Conservation (phyloP, 495 filamentous ascomycete species). For the Aspergillus avenaceus region DNA sequence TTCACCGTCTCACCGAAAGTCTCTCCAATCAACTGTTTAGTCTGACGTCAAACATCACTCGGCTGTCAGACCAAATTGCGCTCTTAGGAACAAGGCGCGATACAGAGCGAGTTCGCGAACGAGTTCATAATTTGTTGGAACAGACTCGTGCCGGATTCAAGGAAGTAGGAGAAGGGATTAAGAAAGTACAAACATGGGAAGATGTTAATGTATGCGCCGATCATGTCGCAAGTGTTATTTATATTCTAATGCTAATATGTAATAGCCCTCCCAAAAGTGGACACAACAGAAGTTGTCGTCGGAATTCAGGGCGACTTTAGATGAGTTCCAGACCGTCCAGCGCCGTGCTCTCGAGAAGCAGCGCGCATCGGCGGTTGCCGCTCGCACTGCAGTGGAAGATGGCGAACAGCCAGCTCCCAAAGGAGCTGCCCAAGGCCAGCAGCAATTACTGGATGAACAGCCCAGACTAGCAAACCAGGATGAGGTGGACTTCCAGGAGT, state of each 20-base stretch:
- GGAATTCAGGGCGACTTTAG: constrained; percentile 81
- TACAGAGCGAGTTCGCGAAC: constrained; percentile 83
- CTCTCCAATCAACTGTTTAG: constrained; percentile 83
- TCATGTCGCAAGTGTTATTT: constrained; percentile 10
- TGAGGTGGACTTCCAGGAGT: constrained; percentile 97
- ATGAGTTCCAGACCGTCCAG: constrained; percentile 88
- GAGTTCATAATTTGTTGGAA: constrained; percentile 80
- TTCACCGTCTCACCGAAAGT: constrained; percentile 71
- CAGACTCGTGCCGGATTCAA: constrained; percentile 86
- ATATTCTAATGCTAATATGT: constrained; percentile 7
- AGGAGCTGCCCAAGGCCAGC: constrained; percentile 43
- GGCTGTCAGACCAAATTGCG: constrained; percentile 72
- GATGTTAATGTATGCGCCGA: constrained; percentile 83
- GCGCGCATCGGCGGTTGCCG: constrained; percentile 76
- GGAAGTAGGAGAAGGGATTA: constrained; percentile 86
- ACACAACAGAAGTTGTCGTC: constrained; percentile 90
- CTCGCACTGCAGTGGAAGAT: constrained; percentile 67
- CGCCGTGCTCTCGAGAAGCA: constrained; percentile 87
- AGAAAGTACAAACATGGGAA: constrained; percentile 87
- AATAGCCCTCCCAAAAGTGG: constrained; percentile 86
- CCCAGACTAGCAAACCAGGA: constrained; percentile 82
- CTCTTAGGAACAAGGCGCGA: constrained; percentile 87
- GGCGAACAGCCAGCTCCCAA: constrained; percentile 28
- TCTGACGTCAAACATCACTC: constrained; percentile 80
- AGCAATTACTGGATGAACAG: constrained; percentile 72